Evolutionary conservation across 2,329 filamentous ascomycete genomes (phyloP), one percentile per base, ranked within the genome.

Genomic region (Fusarium napiforme): DNA sequence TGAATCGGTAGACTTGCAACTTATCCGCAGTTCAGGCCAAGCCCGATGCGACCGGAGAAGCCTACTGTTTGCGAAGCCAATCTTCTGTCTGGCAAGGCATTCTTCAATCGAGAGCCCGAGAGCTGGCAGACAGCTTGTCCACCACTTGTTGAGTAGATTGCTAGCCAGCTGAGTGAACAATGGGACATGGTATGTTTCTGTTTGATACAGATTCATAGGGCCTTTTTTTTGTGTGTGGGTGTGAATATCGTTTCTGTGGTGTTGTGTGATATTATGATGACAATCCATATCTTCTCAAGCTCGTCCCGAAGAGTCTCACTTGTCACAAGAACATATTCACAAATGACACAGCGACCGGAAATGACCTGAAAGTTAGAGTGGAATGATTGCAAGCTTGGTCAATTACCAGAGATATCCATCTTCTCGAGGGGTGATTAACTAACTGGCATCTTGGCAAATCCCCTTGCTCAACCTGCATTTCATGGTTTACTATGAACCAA

Each of bases 51-150:
- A 49, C 72, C 72, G 32, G 19, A 16, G 21, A 52, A 56, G 36
- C 36, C 61, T 60, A 49, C 40, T 21, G 21, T 60, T 59, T 60
- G 57, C n/a, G 28, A 42, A 36, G 63, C 67, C 62, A 60, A 21
- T 45, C 42, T 56, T 30, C 21, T 45, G 37, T 63, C 62, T 47
- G 64, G 66, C 60, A 69, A 77, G 75, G 75, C 75, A 63, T 77
- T 77, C 71, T 77, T 66, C 46, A 34, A 67, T 45, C 34, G 55
- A 58, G 40, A 67, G 30, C 42, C 40, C 18, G 34, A 64, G n/a
- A 63, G 37, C 47, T 59, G 64, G 34, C 28, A 39, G 32, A 40
- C 11, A 26, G 43, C 55, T 36, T 28, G 58, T 60, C 56, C 66
- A 42, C 30, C 37, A n/a, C 23, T 21, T 42, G 9, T 11, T 52